Base-by-base conservation (phyloP, 257 asterid genomes). In the Paulownia fortunei region DNA sequence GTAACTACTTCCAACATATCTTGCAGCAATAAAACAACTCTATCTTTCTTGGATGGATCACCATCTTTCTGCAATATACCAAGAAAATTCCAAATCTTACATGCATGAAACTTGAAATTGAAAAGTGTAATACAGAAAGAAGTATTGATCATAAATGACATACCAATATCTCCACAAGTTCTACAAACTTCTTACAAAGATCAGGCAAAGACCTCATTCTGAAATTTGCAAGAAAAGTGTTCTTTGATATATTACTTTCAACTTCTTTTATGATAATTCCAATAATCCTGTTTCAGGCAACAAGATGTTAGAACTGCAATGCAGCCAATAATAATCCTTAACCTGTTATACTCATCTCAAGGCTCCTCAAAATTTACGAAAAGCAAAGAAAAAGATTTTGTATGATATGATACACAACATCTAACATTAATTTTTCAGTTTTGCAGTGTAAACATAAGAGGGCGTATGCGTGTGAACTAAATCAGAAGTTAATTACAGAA, bases 1-100 rank as follows among this genome's bases (percentile, higher is more conserved):
- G 89, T 88, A 79, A 90, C 89, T 41, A 92, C 87, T 84, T 92
- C 97, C 81, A 90, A 65, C 92, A 92, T 92, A 85, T 92, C 97
- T 80, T 92, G 97, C 82, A 92, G 87, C 81, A 88, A 76, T 76
- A 92, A 82, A 65, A 92, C 97, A 83, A 89, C 92, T 51, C 78
- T 76, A 76, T 87, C 89, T 84, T 85, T 88, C 87, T 81, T 83
- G 76, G 96, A 79, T 68, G 89, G 88, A 82, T 92, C 92, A 32
- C 80, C 83, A 62, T 88, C 89, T 87, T 87, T 88, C 97, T 92
- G 94, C 83, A 84, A 52, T 72, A 81, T 70, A 72, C 37, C 30
- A 39, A 63, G 52, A 75, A 68, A 65, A 49, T 9, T 56, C 7
- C 19, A 65, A 75, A 37, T 11, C 58, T 34, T 44, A 66, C 5